Evolutionary conservation across 106 monocot species (phyloP).

Genomic region (Dendrobium officinale): DNA sequence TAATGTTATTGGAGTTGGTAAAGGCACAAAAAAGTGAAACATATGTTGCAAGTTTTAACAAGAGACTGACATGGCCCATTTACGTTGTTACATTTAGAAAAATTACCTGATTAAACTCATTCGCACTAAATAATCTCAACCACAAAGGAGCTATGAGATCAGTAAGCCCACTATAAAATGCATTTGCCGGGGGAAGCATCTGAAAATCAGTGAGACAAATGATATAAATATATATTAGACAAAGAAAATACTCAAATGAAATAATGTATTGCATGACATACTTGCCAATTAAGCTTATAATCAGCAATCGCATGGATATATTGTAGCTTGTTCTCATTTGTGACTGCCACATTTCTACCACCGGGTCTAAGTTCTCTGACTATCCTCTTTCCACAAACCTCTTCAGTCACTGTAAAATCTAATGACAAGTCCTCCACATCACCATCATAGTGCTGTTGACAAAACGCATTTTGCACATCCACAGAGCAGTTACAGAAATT

Average conservation of each 20-base stretch:
- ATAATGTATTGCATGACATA: conserved; percentile 16
- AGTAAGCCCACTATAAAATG: conserved; percentile 82
- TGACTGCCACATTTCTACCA: conserved; percentile 63
- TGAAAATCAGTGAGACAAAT: conserved; percentile 24
- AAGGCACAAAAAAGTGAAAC: neutral
- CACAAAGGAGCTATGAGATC: conserved; percentile 92
- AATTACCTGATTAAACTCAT: conserved; percentile 97
- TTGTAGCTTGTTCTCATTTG: conserved; percentile 88
- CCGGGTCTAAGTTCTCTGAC: conserved; percentile 74
- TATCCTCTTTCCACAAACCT: conserved; percentile 49
- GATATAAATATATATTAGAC: neutral
- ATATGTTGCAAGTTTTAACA: neutral
- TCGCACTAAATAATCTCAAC: conserved; percentile 93
- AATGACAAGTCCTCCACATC: conserved; percentile 70
- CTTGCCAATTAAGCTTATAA: conserved; percentile 89
- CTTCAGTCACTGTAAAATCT: conserved; percentile 94
- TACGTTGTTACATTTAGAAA: neutral
- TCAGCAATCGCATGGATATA: conserved; percentile 93
- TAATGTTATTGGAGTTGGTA: neutral
- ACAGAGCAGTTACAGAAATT: neutral
- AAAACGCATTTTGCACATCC: neutral
- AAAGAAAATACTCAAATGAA: neutral
- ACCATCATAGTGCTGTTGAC: conserved; percentile 72
- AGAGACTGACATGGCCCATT: neutral
- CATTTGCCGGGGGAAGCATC: conserved; percentile 92